A percentile compares a stretch with the other conserved stretches of the same genome.
phyloP scores from a whole-genome alignment of 2,329 filamentous ascomycete species.

The Paracamarosporium sp. region DNA sequence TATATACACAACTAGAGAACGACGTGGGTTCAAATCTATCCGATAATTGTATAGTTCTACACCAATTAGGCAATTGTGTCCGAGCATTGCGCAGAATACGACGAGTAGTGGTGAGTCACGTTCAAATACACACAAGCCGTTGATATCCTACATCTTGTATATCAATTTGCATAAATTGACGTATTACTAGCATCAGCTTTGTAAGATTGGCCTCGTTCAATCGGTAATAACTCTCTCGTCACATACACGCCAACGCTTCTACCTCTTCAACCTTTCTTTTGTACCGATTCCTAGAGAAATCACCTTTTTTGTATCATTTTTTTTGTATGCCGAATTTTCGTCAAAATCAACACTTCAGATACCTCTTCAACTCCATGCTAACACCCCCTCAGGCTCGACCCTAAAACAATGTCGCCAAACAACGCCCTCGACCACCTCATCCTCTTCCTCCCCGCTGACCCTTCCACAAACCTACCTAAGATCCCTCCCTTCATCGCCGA shows the following conservation, averaged over 20 bases:
- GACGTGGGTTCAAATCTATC: too few species aligned
- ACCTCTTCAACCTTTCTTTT: too few species aligned
- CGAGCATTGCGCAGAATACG: neutral
- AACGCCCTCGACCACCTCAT: conserved; percentile 68
- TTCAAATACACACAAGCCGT: neutral
- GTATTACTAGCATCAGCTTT: too few species aligned
- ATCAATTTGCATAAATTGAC: too few species aligned
- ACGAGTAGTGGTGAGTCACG: neutral
- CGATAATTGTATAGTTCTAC: too few species aligned
- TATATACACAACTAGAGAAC: too few species aligned
- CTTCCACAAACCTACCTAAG: conserved; percentile 48
- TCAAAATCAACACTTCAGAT: too few species aligned
- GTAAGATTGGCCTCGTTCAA: neutral
- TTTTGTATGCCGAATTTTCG: too few species aligned
- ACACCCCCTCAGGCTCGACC: too few species aligned
- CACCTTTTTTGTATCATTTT: too few species aligned
- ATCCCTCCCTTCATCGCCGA: conserved; percentile 57
- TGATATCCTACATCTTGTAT: neutral
- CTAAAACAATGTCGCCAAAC: neutral
- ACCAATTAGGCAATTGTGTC: neutral
- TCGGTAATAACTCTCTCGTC: neutral
- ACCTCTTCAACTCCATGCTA: too few species aligned
- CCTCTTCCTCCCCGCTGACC: conserved; percentile 65
- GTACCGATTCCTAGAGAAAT: neutral
- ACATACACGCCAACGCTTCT: too few species aligned